Percentiles rank a stretch among this genome's conserved stretches.
Conservation (phyloP, 2,329 filamentous ascomycete species). For the Cytospora piceicola region DNA sequence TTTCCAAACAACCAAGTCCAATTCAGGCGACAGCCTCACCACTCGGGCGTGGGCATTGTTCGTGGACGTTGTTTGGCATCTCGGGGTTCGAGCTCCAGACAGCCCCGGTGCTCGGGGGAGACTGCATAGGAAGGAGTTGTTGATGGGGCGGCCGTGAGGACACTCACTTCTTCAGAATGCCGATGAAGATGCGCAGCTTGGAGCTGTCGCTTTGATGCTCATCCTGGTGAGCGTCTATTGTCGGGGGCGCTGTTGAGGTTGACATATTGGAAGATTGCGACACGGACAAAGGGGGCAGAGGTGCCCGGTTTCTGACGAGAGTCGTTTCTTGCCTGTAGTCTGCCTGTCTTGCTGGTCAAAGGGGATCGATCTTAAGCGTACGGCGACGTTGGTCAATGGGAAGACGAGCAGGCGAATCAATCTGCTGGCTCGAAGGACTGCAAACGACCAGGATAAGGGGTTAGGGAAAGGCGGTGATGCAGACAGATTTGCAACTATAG, state of each 20-base stretch:
- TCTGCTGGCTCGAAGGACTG: constrained; percentile 9
- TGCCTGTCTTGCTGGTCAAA: constrained; percentile 1
- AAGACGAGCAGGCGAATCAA: background rate
- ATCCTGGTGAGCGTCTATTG: constrained; percentile 42
- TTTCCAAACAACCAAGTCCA: background rate
- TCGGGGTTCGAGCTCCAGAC: background rate
- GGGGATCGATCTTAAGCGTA: background rate
- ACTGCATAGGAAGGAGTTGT: constrained; percentile 5
- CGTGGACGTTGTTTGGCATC: background rate
- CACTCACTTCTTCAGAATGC: constrained; percentile 82
- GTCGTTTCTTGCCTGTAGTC: constrained; percentile 6
- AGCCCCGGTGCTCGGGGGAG: background rate
- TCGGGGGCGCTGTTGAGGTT: constrained; percentile 34
- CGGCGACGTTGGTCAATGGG: constrained; percentile 1
- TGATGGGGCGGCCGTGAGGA: constrained; percentile 3
- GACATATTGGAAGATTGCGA: constrained; percentile 38
- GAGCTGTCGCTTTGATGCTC: constrained; percentile 73
- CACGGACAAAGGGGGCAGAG: constrained; percentile 19
- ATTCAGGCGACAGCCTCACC: background rate
- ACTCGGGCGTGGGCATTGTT: background rate
- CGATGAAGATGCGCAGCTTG: constrained; percentile 86
- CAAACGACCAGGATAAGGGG: constrained; percentile 14
- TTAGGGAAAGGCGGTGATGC: constrained; percentile 26
- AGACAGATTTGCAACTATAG: constrained; percentile 15
- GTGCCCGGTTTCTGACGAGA: constrained; percentile 21